Evolutionary conservation across 345 rosid genomes (phyloP), one percentile per base, ranked within the genome.

Genomic region (Camelina sativa): DNA sequence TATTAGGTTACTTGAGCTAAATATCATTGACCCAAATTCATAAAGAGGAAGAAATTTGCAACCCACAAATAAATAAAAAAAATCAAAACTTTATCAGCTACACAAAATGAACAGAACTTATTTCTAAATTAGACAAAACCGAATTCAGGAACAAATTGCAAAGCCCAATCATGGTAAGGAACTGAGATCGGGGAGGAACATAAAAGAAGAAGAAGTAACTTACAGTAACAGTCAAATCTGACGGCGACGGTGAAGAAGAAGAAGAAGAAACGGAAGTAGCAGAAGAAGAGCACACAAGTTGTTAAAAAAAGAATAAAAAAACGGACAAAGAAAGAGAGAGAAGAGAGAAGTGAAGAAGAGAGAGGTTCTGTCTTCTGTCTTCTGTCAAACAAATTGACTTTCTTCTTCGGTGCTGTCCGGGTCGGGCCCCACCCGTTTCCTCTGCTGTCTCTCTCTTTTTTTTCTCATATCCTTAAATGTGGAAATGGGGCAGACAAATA

Each of bases 191-290:
- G 15, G 54, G 20, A 22, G 20, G 30, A 57, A 51, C 7, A 47
- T 4, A 13, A 43, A 43, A 7, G 53, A 17, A 17, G 74, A 47
- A 20, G 38, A 47, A 23, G 11, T 50, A 66, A 37, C 74, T 72
- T 54, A 78, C 81, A 51, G 69, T 72, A 43, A 77, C 81, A 43
- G 69, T 78, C 41, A 63, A 72, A 78, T 72, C 77, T 72, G 77
- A 61, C 28, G 73, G 57, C 32, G 57, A 38, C 3, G 41, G 41
- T 38, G 41, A 71, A 1, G 55, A 53, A 62, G 37, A 71, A 1
- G 55, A 52, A 19, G 61, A 72, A 50, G 20, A 12, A 34, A 23
- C 28, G 11, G 71, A 55, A 62, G 38, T 11, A 58, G 41, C 7
- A 38, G 47, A 17, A 25, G 41, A 51, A 65, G 56, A 67, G 62